phyloP scores from a whole-genome alignment of 2,329 filamentous ascomycete genomes.

The Colletotrichum falcatum region DNA sequence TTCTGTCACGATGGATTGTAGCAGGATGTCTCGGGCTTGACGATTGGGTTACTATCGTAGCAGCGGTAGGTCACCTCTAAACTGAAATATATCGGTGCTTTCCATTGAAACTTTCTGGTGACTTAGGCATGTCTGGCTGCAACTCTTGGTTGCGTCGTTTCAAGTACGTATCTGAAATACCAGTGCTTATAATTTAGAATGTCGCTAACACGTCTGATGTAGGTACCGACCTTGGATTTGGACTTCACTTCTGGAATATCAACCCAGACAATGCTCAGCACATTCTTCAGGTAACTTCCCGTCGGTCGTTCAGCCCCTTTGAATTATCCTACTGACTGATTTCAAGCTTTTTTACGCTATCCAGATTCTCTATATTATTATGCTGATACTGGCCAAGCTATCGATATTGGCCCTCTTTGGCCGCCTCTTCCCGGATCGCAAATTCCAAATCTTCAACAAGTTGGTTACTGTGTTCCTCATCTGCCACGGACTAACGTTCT shows the following conservation, averaged over 20 bases:
- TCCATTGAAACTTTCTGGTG: not conserved
- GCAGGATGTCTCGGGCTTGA: constrained; percentile 19
- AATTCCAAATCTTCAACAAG: constrained; percentile 41
- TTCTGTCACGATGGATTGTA: constrained; percentile 6
- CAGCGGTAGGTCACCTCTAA: constrained; percentile 4
- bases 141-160: constrained; percentile 19
- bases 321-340: not conserved
- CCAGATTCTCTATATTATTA: constrained; percentile 44
- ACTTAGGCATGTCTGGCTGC: not conserved
- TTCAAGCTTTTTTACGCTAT: constrained; percentile 38
- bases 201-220: not conserved
- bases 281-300: constrained; percentile 17
- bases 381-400: constrained; percentile 44
- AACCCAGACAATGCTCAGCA: constrained; percentile 31
- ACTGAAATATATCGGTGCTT: no score
- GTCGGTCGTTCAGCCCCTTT: fast-evolving
- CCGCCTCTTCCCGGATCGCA: constrained; percentile 41
- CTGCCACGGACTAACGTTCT: constrained; percentile 41
- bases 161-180: not conserved
- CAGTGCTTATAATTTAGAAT: fast-evolving
- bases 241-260: constrained; percentile 45
- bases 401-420: constrained; percentile 44
- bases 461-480: constrained; percentile 33
- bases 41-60: constrained; percentile 29
- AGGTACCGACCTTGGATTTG: constrained; percentile 40